Conservation (phyloP, 1,284 basidiomycete species). For the Tausonia pullulans region DNA sequence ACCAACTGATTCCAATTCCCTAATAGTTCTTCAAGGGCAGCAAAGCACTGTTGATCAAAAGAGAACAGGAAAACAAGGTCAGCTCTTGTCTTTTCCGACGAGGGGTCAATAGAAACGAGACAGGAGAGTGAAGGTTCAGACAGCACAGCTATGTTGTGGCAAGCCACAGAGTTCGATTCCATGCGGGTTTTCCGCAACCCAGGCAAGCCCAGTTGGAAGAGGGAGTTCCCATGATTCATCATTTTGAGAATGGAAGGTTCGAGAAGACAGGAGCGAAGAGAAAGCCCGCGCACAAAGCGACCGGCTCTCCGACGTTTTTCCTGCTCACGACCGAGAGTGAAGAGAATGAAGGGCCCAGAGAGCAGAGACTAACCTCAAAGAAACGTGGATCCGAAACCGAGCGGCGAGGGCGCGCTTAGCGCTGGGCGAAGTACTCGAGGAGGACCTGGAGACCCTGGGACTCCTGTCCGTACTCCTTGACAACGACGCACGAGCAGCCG, state of each 20-base stretch:
- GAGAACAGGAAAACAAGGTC: no score
- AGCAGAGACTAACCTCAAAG: background rate
- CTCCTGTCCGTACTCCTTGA: constrained; percentile 96
- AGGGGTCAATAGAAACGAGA: no score
- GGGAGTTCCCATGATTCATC: constrained; percentile 38
- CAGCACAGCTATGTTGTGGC: no score
- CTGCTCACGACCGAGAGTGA: background rate
- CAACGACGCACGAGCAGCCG: constrained; percentile 92
- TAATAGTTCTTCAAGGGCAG: no score
- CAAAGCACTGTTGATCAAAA: no score
- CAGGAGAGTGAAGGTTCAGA: no score
- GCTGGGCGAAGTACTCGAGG: constrained; percentile 48
- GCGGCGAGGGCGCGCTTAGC: no score
- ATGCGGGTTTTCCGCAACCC: constrained; percentile 29
- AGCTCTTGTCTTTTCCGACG: no score
- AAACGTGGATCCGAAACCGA: no score
- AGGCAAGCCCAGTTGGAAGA: constrained; percentile 32
- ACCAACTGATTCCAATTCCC: no score
- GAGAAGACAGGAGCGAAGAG: constrained; percentile 1
- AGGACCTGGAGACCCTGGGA: constrained; percentile 93
- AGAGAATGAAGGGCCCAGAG: background rate
- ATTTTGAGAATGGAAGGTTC: constrained; percentile 15
- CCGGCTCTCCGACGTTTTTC: background rate
- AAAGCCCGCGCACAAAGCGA: background rate
- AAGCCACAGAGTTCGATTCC: constrained; percentile 33